Evolutionary conservation across 768 basidiomycete species (phyloP), one percentile per base, ranked within the genome.

Genomic region (Calocybe gangraenosa): DNA sequence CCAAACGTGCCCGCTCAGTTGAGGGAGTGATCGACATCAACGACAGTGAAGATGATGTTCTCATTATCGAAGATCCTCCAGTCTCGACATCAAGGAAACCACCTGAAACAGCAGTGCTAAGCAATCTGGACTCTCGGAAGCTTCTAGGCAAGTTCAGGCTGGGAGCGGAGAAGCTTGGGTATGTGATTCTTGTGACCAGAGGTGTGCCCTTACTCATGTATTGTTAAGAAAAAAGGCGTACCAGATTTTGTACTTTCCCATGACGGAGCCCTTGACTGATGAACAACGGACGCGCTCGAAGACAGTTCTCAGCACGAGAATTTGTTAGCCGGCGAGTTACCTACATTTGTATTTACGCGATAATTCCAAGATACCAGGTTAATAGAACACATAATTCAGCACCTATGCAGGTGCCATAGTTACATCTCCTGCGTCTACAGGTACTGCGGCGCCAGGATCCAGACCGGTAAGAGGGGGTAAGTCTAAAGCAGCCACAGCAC

Each of bases 181-280:
- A 22, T 10, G 40, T 34, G 19, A 11, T 28, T 36, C 20, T 42
- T 8, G 10, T 19, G 2, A 35, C 33, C 10, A 23, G 13, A 11
- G 11, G 18, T n/a, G 21, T 20, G 20, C 19, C 30, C 15, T 25
- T 18, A 32, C 43, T 40, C 13, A 47, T n/a, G 15, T 22, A 21
- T 18, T 38, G 9, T 15, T n/a, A 52, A 82, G 82, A 48, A 69
- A 64, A 50, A 67, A 76, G 47, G 71, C 84, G 36, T 92, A 88
- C 58, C 92, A 96, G 59, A 78, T 95, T 14, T 69, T 96, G 22
- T 86, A 82, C 56, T 92, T 93, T 54, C 85, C 88, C 1, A 75
- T 92, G 65, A 74, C 70, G 0, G 66, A 72, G 1, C 81, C 87
- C 5, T 64, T 92, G 40, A 72, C 72, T 2, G 73, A 78, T 10